These are phyloP conservation scores for Cudoniella acicularis DNA, from an alignment of 495 filamentous ascomycete genomes.

Conservation along the genomic window DNA sequence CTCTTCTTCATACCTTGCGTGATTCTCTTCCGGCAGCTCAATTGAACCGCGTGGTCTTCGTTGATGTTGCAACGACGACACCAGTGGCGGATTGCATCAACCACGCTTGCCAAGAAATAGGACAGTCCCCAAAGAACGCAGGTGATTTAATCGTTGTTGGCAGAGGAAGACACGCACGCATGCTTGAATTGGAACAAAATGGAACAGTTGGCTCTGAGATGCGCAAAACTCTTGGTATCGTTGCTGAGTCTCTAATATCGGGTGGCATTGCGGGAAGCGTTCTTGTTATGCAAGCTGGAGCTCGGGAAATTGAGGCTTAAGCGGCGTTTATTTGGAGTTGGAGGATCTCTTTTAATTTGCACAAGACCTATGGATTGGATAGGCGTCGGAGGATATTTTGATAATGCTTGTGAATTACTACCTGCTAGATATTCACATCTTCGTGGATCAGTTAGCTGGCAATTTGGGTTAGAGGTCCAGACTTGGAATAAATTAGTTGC, in stretches of 20 bases:
- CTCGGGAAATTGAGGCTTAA: constrained; percentile 16
- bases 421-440: too few relatives aligned
- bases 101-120: constrained; percentile 57
- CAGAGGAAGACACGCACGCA: constrained; percentile 34
- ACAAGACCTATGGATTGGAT: too few relatives aligned
- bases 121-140: constrained; percentile 59
- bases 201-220: constrained; percentile 43
- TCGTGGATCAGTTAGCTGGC: too few relatives aligned
- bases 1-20: constrained; percentile 60
- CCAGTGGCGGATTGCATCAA: constrained; percentile 27
- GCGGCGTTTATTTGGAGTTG: not conserved
- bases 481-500: too few relatives aligned
- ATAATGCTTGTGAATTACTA: not conserved
- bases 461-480: too few relatives aligned
- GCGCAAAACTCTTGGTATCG: constrained; percentile 59
- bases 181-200: constrained; percentile 22
- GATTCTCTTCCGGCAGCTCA: constrained; percentile 59
- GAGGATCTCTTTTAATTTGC: not conserved
- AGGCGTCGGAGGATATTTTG: not conserved
- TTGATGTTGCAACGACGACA: constrained; percentile 19
- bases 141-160: constrained; percentile 80
- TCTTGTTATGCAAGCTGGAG: constrained; percentile 70
- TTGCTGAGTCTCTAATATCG: constrained; percentile 62
- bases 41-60: constrained; percentile 58
- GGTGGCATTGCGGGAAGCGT: constrained; percentile 64